These are phyloP conservation scores for Arbutus unedo DNA, from an alignment of 148 eudicot species.

Conservation along the genomic window DNA sequence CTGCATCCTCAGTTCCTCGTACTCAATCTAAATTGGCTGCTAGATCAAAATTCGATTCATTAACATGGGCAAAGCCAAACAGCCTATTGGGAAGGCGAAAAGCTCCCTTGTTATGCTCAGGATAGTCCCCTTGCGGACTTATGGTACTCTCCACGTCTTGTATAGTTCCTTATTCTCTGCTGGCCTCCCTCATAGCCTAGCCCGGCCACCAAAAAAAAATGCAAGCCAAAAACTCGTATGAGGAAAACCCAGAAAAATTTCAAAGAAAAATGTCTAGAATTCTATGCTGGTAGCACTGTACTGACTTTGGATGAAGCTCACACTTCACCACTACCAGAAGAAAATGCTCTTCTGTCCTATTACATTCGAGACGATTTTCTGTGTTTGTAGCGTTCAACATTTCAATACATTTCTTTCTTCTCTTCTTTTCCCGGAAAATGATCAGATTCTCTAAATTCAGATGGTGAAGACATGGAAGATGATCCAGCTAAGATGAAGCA, in stretches of 20 bases:
- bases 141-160: no score
- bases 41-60: background rate
- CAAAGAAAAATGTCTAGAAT: background rate
- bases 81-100: no score
- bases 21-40: no score
- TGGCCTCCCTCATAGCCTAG: no score
- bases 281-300: background rate
- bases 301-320: background rate
- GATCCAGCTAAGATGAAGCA: slow-evolving; percentile 37
- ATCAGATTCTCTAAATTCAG: slow-evolving; percentile 4
- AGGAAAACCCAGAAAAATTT: background rate
- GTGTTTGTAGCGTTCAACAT: background rate
- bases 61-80: background rate
- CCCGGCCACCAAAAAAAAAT: background rate
- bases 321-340: background rate
- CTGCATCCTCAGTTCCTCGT: no score
- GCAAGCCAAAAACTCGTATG: background rate
- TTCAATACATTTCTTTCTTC: background rate
- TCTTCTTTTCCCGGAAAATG: background rate
- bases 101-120: no score
- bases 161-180: no score
- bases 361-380: background rate
- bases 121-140: no score
- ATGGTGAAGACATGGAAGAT: slow-evolving; percentile 23
- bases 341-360: background rate